Conservation (phyloP, 2,329 filamentous ascomycete species). For the Acephala macrosclerotiorum region DNA sequence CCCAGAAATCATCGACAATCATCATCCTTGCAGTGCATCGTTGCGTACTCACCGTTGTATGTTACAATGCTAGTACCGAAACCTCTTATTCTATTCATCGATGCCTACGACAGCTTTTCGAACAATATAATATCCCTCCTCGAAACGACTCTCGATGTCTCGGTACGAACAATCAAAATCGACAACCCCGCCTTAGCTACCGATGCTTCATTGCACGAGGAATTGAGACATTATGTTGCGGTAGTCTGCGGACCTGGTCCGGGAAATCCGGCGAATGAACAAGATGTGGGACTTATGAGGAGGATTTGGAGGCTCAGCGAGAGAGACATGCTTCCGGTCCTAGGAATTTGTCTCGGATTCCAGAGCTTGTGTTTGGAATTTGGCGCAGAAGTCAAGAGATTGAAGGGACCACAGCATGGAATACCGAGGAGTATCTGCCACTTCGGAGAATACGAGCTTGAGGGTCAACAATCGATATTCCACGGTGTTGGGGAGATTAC, state of each 20-base stretch:
- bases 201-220: constrained; percentile 54
- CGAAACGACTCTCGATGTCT: constrained; percentile 69
- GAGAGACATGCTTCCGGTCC: constrained; percentile 71
- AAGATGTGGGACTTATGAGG: constrained; percentile 85
- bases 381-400: constrained; percentile 60
- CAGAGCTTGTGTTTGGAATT: constrained; percentile 69
- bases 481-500: constrained; percentile 40
- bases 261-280: constrained; percentile 73
- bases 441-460: constrained; percentile 40
- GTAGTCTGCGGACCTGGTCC: constrained; percentile 92
- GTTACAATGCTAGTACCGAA: constrained; percentile 41
- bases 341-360: constrained; percentile 80
- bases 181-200: constrained; percentile 62
- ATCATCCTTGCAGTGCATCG: neutral
- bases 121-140: constrained; percentile 92
- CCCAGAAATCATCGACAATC: neutral
- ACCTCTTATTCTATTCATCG: constrained; percentile 78
- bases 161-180: constrained; percentile 77
- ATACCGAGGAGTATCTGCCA: constrained; percentile 65
- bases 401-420: constrained; percentile 66
- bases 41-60: neutral
- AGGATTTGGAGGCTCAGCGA: constrained; percentile 74
- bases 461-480: constrained; percentile 35
- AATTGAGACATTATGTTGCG: constrained; percentile 74
- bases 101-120: constrained; percentile 96